Evolutionary conservation across 108 stramenopile species (phyloP).

Genomic region (Cyclotella cryptica): DNA sequence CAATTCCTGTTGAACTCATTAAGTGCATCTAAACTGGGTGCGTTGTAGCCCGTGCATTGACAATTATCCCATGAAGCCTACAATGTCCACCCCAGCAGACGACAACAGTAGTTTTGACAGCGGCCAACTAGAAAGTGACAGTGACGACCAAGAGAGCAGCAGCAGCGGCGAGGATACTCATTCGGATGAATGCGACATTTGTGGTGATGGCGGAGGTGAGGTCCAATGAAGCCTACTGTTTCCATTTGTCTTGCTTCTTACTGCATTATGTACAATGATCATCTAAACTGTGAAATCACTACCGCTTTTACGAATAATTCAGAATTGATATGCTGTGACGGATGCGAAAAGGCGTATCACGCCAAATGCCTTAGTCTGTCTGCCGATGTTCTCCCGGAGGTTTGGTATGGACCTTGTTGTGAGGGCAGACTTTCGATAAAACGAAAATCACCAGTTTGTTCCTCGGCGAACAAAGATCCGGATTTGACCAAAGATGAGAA

Average conservation of each 20-base stretch:
- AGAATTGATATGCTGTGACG: slow-evolving; percentile 25
- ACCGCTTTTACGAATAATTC: background rate
- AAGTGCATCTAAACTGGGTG: no score
- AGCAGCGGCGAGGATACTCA: slow-evolving; percentile 12
- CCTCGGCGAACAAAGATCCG: background rate
- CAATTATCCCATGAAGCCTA: no score
- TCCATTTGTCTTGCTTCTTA: background rate
- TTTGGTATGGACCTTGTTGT: slow-evolving; percentile 30
- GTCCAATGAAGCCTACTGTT: no score
- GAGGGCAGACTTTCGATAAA: background rate
- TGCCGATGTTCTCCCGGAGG: slow-evolving; percentile 13
- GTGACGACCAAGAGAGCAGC: background rate
- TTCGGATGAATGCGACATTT: slow-evolving; percentile 36
- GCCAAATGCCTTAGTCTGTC: slow-evolving; percentile 21
- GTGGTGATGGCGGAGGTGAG: slow-evolving; percentile 34
- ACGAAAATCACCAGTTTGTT: background rate
- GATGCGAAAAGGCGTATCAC: slow-evolving; percentile 34
- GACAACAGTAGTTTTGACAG: no score
- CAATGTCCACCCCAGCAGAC: no score
- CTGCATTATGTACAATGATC: background rate
- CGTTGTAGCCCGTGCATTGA: no score
- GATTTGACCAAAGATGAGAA: no score
- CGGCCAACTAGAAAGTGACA: background rate
- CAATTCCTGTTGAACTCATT: no score
- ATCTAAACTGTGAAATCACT: background rate